A percentile compares a stretch with the other conserved stretches of the same genome.
Evolutionary conservation across 78 protist species (phyloP).

Genomic region (Chrysochromulina tobinii): DNA sequence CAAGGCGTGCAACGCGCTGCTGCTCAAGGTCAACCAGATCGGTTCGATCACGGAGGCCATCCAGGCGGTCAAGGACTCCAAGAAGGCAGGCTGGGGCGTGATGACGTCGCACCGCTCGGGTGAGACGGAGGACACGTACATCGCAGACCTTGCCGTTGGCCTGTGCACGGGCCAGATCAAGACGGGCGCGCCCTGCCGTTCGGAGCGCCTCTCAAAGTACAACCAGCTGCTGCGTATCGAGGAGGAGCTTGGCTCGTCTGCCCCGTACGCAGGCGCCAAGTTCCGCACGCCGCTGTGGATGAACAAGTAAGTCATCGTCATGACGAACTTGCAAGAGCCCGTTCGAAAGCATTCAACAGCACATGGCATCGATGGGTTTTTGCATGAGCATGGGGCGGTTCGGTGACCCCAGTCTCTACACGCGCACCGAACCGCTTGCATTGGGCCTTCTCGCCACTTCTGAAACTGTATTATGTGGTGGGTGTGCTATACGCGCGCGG

Average conservation of each 20-base stretch:
- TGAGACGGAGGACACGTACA: constrained; percentile 89
- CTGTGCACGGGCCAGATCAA: constrained; percentile 98
- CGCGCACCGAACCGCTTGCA: too few species aligned
- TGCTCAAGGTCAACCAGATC: constrained; percentile 97
- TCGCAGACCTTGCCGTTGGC: constrained; percentile 97
- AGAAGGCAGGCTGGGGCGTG: constrained; percentile 88
- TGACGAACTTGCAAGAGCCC: too few species aligned
- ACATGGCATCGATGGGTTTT: too few species aligned
- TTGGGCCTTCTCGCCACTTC: too few species aligned
- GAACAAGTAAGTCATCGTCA: neutral
- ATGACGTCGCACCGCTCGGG: constrained; percentile 98
- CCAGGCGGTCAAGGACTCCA: constrained; percentile 73
- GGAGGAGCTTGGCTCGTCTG: neutral
- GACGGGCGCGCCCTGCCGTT: constrained; percentile 37
- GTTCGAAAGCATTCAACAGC: too few species aligned
- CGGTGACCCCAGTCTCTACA: too few species aligned
- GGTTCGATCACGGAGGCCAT: constrained; percentile 91
- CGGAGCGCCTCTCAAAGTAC: constrained; percentile 68
- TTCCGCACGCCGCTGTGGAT: neutral
- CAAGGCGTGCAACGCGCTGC: constrained; percentile 94
- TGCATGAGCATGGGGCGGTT: too few species aligned
- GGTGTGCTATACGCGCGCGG: too few species aligned
- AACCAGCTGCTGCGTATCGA: constrained; percentile 96
- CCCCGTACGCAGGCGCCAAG: constrained; percentile 5
- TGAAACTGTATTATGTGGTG: too few species aligned